phyloP scores from a whole-genome alignment of 2,329 filamentous ascomycete genomes.

The Venturia oleaginea region DNA sequence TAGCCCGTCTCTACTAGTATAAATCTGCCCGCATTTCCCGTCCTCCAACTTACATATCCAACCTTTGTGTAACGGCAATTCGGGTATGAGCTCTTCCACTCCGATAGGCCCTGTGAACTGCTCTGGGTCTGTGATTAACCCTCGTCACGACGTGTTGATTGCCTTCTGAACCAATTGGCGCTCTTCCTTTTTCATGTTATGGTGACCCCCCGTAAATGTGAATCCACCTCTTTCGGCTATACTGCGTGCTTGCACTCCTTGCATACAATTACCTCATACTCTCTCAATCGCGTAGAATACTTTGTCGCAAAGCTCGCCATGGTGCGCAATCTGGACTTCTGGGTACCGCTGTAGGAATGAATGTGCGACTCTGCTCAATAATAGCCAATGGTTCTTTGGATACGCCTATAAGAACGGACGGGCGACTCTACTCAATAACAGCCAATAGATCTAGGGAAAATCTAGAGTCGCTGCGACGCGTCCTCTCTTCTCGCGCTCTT shows the following conservation, averaged over 20 bases:
- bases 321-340: not conserved
- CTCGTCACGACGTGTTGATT: not conserved
- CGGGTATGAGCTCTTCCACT: not conserved
- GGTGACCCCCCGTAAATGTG: conserved; percentile 1
- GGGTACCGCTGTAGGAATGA: too few species aligned
- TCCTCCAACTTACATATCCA: conserved; percentile 4
- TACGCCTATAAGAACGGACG: too few species aligned
- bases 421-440: too few species aligned
- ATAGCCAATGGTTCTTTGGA: too few species aligned
- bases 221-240: too few species aligned
- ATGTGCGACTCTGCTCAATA: too few species aligned
- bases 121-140: not conserved
- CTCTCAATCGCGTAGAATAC: conserved; percentile 1
- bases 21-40: too few species aligned
- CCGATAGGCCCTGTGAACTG: not conserved
- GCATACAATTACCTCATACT: too few species aligned
- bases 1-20: not conserved
- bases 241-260: too few species aligned
- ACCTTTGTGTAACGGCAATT: conserved; percentile 8
- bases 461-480: not conserved
- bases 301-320: not conserved
- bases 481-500: not conserved
- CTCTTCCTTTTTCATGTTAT: conserved; percentile 1
- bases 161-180: not conserved
- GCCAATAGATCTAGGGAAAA: not conserved